phyloP scores from a whole-genome alignment of 2,329 filamentous ascomycete species.

The Fusarium nisikadoi region DNA sequence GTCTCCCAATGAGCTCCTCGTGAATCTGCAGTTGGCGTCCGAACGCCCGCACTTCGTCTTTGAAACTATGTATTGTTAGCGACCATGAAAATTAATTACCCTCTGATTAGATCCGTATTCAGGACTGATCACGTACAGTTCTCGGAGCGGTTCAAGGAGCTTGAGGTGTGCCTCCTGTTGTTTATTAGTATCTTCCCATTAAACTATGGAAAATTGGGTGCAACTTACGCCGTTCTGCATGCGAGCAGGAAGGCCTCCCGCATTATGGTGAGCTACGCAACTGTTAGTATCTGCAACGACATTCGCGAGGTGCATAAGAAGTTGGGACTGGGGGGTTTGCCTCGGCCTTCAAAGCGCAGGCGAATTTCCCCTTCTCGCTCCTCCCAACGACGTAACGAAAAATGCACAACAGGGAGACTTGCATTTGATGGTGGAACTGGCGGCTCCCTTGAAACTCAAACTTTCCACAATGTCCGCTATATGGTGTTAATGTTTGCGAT shows the following conservation, averaged over 20 bases:
- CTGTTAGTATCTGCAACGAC: not conserved
- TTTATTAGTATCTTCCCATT: slow-evolving; percentile 16
- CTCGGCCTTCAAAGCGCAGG: not conserved
- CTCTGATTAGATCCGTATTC: not conserved
- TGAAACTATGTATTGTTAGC: slow-evolving; percentile 62
- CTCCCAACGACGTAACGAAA: not conserved
- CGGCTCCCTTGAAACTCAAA: slow-evolving; percentile 30
- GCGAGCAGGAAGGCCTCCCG: slow-evolving; percentile 32
- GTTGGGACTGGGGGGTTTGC: not conserved
- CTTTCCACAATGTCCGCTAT: not conserved
- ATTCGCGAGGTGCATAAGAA: not conserved
- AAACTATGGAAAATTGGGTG: not conserved
- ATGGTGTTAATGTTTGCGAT: not conserved
- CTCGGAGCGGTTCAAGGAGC: slow-evolving; percentile 44
- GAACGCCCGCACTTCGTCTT: slow-evolving; percentile 72
- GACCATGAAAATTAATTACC: not conserved
- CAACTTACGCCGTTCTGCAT: slow-evolving; percentile 27
- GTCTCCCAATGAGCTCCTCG: slow-evolving; percentile 53
- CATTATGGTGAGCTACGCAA: not conserved
- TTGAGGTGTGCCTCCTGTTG: slow-evolving; percentile 42
- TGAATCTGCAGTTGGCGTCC: slow-evolving; percentile 48
- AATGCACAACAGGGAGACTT: not conserved
- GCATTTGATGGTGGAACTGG: slow-evolving; percentile 6
- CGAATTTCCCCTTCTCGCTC: not conserved
- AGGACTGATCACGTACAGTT: slow-evolving; percentile 57